Base-by-base conservation (phyloP, 352 stramenopile genomes). In the Globisporangium carolinianum region DNA sequence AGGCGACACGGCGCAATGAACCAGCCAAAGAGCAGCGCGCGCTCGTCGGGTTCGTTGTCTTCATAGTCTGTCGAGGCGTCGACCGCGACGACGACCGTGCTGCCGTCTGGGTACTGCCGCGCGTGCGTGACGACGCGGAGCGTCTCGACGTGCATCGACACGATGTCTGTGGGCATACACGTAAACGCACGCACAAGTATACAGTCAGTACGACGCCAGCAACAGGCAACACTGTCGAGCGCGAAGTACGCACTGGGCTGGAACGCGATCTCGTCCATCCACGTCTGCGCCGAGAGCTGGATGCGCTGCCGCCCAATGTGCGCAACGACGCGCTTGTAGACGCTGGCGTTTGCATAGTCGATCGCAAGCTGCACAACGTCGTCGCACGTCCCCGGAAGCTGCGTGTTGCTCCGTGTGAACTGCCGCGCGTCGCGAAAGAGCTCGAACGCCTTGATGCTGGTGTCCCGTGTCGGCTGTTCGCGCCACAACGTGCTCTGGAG, bases 331-430 rank as follows among this genome's bases (percentile, higher is more conserved):
- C 76, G 61, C 11, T 69, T 57, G 53, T 91, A 91, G 46, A 91
- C 49, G 38, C 66, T 59, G 1, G 67, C 47, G 51, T 86, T 69
- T 17, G 82, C 71, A 58, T 82, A 87, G 48, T 76, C 67, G 43
- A 81, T 53, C 24, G 87, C 45, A 4, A 73, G 66, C 3, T 58
- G 55, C 1, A 85, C 58, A 1, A 82, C 60, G 15, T 69, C 66
- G 5, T 53, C 52, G 43, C 76, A 85, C 41, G 61, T 57, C 14
- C 73, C 73, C 1, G 62, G 43, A 48, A 89, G 54, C 42, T 71
- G 79, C 47, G 65, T 77, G 45, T 84, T 73, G 65, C 75, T 86
- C 43, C 72, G 79, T 41, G 79, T 80, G 55, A 84, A 81, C n/a
- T 60, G 54, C 3, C 66, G 72, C 0, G 65, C 65, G 38, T 72